Base-by-base conservation (phyloP, 208 protist genomes). In the Leishmania braziliensis region DNA sequence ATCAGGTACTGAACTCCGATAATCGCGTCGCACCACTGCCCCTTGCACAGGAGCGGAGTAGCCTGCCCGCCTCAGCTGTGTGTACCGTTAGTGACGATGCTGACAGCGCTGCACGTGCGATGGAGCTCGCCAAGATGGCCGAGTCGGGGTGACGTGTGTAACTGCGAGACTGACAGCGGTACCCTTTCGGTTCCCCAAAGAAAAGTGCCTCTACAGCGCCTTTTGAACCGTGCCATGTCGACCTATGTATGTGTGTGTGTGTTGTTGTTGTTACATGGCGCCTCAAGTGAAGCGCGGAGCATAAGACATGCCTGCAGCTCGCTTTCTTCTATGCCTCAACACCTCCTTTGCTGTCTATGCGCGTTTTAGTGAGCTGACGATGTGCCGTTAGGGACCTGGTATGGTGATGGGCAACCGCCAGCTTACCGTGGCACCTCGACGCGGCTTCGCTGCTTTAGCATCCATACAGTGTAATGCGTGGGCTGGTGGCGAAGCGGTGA, bases 121-220 rank as follows among this genome's bases (percentile, higher is more conserved):
- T 80, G 58, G 78, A 82, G 73, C 78, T 82, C 8, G 82, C 82
- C 23, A 65, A 66, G 56, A 54, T 81, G 36, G 81, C 81, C 26
- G 46, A 78, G 12, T 48, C 71, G 33, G 33, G 29, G 20, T 75
- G 36, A 76, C 50, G 5, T 75, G n/a, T 43, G 1, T 29, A 8
- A 43, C 5, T n/a, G 39, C 20, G 23, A 5, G 68, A 72, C 43
- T 46, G 8, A 23, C 20, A 72, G 53, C 18, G 56, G 53, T 54
- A 36, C 53, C 23, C 18, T 81, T 20, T 81, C 26, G 65, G 18
- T n/a, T 20, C 23, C 75, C 43, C 12, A 56, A 3, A 54, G 14
- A 50, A 54, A 63, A 29, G 60, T 0, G n/a, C 60, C 60, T 65
- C n/a, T 26, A n/a, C 60, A 0, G n/a, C n/a, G 8, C 33, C 60